Base-by-base conservation (phyloP, 306 rosid genomes). In the Prinsepia uniflora region DNA sequence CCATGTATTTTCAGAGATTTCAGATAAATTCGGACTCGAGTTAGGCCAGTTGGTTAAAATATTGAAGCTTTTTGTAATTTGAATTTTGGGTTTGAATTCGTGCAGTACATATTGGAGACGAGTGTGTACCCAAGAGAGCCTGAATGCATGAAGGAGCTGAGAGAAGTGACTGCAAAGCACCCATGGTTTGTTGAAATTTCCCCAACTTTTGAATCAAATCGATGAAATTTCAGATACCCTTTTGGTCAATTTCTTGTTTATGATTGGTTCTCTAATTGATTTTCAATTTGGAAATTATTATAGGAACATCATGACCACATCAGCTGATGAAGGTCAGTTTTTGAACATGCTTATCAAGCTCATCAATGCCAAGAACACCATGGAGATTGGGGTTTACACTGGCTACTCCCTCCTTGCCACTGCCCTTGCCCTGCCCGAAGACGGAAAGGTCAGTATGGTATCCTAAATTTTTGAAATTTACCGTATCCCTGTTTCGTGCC, bases 381-480 rank as follows among this genome's bases (percentile, higher is more conserved):
- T 92, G 94, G 97, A 92, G 84, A 92, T 92, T 34, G 98, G 98
- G 65, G 98, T 92, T 75, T 92, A 81, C 86, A 92, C 98, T 20
- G 98, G 98, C 7, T 92, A 92, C 83, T 92, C 98, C 19, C 86
- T 92, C 44, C 96, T 92, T 1, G 96, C 98, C 78, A 92, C 98
- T 0, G 98, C 98, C 67, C 87, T 92, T 13, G 98, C 98, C 48
- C 67, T 92, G 72, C 98, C 98, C 6, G 96, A 92, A 5, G 96
- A 92, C 59, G 98, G 98, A 84, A 82, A 86, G 96, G 98, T 92
- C 40, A 0, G 36, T 19, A 30, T 30, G 3, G 36, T 30, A 30
- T 30, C 30, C 30, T 24, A 24, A 24, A 24, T 24, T 24, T 24
- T 24, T 0, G 30, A 24, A 24, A 24, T 24, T 24, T n/a, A n/a